A percentile compares a stretch with the other conserved stretches of the same genome.
phyloP scores from a whole-genome alignment of 495 filamentous ascomycete genomes.

The Wilcoxina mikolae region DNA sequence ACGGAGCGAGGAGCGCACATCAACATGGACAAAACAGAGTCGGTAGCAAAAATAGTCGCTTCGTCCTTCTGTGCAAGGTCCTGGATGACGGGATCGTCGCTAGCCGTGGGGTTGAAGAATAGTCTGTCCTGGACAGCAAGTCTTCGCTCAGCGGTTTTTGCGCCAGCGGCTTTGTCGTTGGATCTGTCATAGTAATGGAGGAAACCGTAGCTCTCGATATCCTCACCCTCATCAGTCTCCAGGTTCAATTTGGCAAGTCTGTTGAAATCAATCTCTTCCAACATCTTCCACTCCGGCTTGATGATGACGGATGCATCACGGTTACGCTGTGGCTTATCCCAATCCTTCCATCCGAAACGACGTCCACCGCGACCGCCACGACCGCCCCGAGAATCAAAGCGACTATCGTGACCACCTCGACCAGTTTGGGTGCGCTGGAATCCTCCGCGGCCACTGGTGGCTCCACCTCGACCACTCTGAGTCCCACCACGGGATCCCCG shows the following conservation, averaged over 20 bases:
- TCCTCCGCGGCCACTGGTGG: constrained; percentile 39
- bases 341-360: constrained; percentile 96
- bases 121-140: constrained; percentile 79
- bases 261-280: constrained; percentile 97
- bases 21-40: constrained; percentile 94
- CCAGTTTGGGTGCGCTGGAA: constrained; percentile 45
- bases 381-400: constrained; percentile 31
- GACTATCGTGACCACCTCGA: constrained; percentile 39
- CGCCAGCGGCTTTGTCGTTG: constrained; percentile 71
- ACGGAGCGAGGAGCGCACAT: constrained; percentile 94
- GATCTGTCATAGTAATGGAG: constrained; percentile 91
- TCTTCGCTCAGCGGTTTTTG: constrained; percentile 73
- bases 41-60: constrained; percentile 91
- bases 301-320: constrained; percentile 89
- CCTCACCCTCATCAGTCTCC: constrained; percentile 85
- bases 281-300: constrained; percentile 82
- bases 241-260: constrained; percentile 88
- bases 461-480: constrained; percentile 48
- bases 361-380: constrained; percentile 47
- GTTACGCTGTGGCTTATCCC: constrained; percentile 92
- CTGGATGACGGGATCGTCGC: constrained; percentile 89
- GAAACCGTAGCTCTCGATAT: constrained; percentile 90
- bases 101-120: constrained; percentile 94
- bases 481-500: constrained; percentile 58
- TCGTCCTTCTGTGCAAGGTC: constrained; percentile 93